Evolutionary conservation across 1,284 basidiomycete genomes (phyloP).

Genomic region (Apiotrichum akiyoshidainum): DNA sequence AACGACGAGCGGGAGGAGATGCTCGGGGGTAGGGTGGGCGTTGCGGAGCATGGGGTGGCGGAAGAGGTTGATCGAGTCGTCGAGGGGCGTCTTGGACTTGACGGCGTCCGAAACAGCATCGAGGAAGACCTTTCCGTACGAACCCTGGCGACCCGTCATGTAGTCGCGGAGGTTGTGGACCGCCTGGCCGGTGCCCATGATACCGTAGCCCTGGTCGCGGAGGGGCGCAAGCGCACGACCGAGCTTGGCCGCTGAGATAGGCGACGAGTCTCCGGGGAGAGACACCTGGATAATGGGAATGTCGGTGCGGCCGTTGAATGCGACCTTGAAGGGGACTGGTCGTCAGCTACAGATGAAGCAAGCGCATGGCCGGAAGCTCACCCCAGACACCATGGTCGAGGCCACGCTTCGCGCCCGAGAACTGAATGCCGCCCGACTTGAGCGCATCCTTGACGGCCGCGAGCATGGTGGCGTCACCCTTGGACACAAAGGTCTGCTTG

Average conservation of each 20-base stretch:
- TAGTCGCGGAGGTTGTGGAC: constrained; percentile 50
- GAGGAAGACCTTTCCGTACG: constrained; percentile 28
- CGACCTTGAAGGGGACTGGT: constrained; percentile 51
- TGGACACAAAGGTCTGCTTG: constrained; percentile 43
- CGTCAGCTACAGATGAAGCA: constrained; percentile 46
- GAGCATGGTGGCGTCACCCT: constrained; percentile 30
- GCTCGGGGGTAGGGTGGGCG: constrained; percentile 49
- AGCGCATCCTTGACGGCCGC: constrained; percentile 35
- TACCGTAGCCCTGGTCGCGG: constrained; percentile 40
- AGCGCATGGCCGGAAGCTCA: constrained; percentile 29
- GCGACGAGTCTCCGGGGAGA: constrained; percentile 44
- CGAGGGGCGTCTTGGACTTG: constrained; percentile 18
- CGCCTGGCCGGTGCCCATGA: constrained; percentile 45
- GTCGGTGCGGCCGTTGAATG: constrained; percentile 42
- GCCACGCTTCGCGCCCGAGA: constrained; percentile 39
- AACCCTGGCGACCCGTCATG: constrained; percentile 8
- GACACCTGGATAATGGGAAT: constrained; percentile 52
- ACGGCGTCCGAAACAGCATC: constrained; percentile 25
- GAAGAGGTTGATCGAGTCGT: constrained; percentile 28
- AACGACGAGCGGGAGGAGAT: constrained; percentile 45
- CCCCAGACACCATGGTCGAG: constrained; percentile 54
- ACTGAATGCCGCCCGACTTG: constrained; percentile 29
- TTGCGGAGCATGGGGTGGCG: constrained; percentile 35
- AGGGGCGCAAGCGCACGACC: constrained; percentile 48
- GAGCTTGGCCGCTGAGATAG: constrained; percentile 44